Evolutionary conservation across 495 filamentous ascomycete genomes (phyloP).

Genomic region (Xylaria acuta): DNA sequence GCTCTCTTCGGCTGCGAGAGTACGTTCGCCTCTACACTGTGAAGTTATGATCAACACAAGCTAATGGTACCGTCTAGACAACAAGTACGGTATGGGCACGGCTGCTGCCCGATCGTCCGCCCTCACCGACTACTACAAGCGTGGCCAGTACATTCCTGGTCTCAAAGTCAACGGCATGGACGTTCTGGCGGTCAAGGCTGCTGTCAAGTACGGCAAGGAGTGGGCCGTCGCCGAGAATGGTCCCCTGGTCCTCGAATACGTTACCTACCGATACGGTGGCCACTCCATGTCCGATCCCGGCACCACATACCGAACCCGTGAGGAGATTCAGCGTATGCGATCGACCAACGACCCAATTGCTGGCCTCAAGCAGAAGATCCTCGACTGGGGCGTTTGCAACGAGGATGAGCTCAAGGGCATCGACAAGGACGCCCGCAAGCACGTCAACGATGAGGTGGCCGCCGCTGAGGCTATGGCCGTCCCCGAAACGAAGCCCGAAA

Average conservation of each 20-base stretch:
- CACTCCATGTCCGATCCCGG: slow-evolving; percentile 99
- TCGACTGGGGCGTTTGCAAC: slow-evolving; percentile 89
- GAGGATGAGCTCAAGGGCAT: slow-evolving; percentile 97
- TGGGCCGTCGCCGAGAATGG: slow-evolving; percentile 82
- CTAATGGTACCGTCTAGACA: slow-evolving; percentile 65
- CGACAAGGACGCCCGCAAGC: slow-evolving; percentile 85
- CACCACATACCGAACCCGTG: slow-evolving; percentile 97
- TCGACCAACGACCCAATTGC: slow-evolving; percentile 98
- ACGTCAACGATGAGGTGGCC: slow-evolving; percentile 89
- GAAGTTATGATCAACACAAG: not conserved
- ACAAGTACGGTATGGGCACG: slow-evolving; percentile 99
- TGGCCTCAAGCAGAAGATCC: slow-evolving; percentile 94
- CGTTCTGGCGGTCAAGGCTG: slow-evolving; percentile 95
- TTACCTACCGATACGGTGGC: slow-evolving; percentile 98
- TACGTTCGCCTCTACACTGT: slow-evolving; percentile 53
- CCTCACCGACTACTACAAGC: slow-evolving; percentile 99
- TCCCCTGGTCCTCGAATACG: slow-evolving; percentile 95
- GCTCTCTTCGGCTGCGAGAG: slow-evolving; percentile 97
- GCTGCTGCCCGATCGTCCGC: slow-evolving; percentile 92
- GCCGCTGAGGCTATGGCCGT: slow-evolving; percentile 83
- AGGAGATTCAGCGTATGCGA: slow-evolving; percentile 99
- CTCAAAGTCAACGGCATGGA: slow-evolving; percentile 99
- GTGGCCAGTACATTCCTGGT: slow-evolving; percentile 98
- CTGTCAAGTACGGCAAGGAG: slow-evolving; percentile 88
- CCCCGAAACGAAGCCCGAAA: slow-evolving; percentile 77